phyloP scores from a whole-genome alignment of 805 yeast genomes.

The Teunomyces atbi region DNA sequence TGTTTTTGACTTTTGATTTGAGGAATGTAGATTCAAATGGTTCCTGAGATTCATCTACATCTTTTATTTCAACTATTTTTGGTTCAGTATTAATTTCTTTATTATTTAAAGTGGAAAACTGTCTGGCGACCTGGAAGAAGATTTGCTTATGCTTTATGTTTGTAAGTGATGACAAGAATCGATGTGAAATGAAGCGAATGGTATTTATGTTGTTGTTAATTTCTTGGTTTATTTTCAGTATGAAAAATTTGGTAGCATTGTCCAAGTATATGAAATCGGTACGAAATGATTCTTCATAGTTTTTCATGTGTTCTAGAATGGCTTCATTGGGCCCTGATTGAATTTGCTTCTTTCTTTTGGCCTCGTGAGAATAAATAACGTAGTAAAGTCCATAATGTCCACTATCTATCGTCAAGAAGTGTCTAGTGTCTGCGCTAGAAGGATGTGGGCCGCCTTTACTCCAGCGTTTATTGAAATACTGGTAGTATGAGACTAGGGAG shows the following conservation, averaged over 20 bases:
- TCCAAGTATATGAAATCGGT: constrained; percentile 5
- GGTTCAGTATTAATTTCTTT: constrained; percentile 5
- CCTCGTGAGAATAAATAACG: constrained; percentile 38
- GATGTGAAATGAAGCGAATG: constrained; percentile 21
- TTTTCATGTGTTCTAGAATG: constrained; percentile 9
- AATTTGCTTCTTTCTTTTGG: constrained; percentile 14
- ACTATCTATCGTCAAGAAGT: constrained; percentile 25
- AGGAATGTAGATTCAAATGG: constrained; percentile 19
- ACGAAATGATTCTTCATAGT: constrained; percentile 3
- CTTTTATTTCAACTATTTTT: neutral
- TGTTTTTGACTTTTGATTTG: constrained; percentile 18
- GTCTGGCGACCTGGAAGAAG: constrained; percentile 9
- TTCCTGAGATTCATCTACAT: neutral
- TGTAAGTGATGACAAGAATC: constrained; percentile 21
- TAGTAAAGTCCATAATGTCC: constrained; percentile 47
- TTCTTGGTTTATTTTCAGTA: constrained; percentile 30
- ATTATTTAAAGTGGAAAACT: constrained; percentile 4
- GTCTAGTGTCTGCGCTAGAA: constrained; percentile 13
- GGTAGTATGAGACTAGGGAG: constrained; percentile 7
- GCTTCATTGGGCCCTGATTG: constrained; percentile 7
- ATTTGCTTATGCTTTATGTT: constrained; percentile 6
- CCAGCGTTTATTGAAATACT: constrained; percentile 16
- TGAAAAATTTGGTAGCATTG: constrained; percentile 21
- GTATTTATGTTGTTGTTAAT: constrained; percentile 25
- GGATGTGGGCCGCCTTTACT: constrained; percentile 25